phyloP scores from a whole-genome alignment of 2,329 filamentous ascomycete species.

The Magnaporthiopsis incrustans region DNA sequence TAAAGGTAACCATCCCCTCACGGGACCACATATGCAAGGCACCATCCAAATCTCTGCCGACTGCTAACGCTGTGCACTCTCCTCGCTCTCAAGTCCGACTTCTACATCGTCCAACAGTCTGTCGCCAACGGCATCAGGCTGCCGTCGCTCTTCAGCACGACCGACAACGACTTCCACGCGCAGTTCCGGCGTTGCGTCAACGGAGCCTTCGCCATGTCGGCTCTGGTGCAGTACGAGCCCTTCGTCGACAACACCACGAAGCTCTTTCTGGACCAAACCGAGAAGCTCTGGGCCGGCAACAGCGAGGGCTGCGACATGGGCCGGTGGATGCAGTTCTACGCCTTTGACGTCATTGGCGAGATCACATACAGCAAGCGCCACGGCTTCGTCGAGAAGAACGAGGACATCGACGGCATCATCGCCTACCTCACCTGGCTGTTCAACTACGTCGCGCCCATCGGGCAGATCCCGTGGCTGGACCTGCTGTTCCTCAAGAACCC shows the following conservation, averaged over 20 bases:
- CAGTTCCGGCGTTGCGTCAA: conserved; percentile 69
- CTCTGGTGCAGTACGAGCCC: conserved; percentile 70
- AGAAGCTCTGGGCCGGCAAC: conserved; percentile 42
- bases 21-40: background rate
- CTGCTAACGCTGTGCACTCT: too few species aligned
- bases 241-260: conserved; percentile 69
- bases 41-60: background rate
- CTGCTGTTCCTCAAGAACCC: conserved; percentile 67
- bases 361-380: conserved; percentile 69
- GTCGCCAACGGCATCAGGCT: conserved; percentile 60
- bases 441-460: conserved; percentile 65
- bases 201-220: conserved; percentile 68
- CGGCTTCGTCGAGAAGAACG: conserved; percentile 66
- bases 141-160: conserved; percentile 68
- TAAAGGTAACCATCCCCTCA: conserved; percentile 47
- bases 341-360: conserved; percentile 74
- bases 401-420: conserved; percentile 70
- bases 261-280: conserved; percentile 59
- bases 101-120: conserved; percentile 72
- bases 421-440: conserved; percentile 56
- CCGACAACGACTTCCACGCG: conserved; percentile 66
- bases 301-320: conserved; percentile 52
- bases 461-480: conserved; percentile 66
- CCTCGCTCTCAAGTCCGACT: conserved; percentile 51
- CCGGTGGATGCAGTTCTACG: conserved; percentile 71